phyloP scores from a whole-genome alignment of 176 grass and related monocot genomes.

The Carex kokanica region DNA sequence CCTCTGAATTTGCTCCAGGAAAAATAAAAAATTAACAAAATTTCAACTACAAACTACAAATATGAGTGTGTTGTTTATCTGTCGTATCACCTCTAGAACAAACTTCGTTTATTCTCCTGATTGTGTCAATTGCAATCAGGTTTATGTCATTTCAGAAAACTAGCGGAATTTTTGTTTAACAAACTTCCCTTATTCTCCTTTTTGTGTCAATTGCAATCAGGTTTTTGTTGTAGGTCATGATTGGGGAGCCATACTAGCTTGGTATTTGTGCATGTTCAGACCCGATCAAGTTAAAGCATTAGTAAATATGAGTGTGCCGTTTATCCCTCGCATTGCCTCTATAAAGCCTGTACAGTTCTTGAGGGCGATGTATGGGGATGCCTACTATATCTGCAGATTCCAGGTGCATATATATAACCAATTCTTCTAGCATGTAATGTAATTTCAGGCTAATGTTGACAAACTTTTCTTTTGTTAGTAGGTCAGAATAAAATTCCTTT shows the following conservation, averaged over 20 bases:
- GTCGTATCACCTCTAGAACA: neutral
- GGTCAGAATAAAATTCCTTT: neutral
- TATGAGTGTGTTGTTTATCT: neutral
- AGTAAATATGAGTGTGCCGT: constrained; percentile 42
- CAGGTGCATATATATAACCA: constrained; percentile 24
- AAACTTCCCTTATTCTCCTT: too few species aligned
- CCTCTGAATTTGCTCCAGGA: neutral
- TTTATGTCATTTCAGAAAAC: too few species aligned
- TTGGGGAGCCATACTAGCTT: constrained; percentile 42
- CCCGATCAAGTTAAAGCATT: constrained; percentile 39
- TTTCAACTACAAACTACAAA: neutral
- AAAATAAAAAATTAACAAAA: neutral
- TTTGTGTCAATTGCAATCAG: neutral
- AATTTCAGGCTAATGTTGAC: neutral
- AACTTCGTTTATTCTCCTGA: neutral
- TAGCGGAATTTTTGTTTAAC: too few species aligned
- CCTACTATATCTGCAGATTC: constrained; percentile 41
- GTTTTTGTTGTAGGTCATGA: constrained; percentile 50
- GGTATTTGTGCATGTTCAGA: constrained; percentile 36
- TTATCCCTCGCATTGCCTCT: constrained; percentile 35
- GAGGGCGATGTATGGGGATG: constrained; percentile 32
- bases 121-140: neutral
- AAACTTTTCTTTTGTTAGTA: neutral
- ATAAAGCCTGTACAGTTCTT: constrained; percentile 29
- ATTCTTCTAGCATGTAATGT: neutral